phyloP scores from a whole-genome alignment of 257 asterid species.

The Schizonepeta tenuifolia region DNA sequence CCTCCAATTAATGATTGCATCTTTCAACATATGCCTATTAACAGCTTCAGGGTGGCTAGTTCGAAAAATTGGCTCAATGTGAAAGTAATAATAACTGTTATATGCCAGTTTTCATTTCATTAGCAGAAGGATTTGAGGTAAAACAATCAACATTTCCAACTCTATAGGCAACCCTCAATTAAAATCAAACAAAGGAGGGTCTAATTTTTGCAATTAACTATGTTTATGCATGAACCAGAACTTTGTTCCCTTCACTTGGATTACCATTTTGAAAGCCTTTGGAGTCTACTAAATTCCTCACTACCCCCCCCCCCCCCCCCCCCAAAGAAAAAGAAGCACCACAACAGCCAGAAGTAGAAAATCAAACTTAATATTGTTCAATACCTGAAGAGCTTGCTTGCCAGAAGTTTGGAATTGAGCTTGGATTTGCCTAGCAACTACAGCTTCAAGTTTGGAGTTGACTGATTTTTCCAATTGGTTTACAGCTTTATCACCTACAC shows the following conservation, averaged over 20 bases:
- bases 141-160: not conserved
- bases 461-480: constrained; percentile 90
- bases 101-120: not conserved
- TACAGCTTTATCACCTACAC: constrained; percentile 91
- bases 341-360: not conserved
- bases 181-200: not conserved
- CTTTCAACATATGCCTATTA: not conserved
- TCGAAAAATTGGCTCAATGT: constrained; percentile 3
- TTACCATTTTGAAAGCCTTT: not conserved
- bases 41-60: not conserved
- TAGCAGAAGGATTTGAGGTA: not conserved
- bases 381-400: constrained; percentile 95
- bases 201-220: not conserved
- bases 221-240: not conserved
- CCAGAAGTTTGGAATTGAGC: constrained; percentile 94
- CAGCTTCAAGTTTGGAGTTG: constrained; percentile 79
- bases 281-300: not conserved
- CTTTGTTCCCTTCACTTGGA: not conserved
- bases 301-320: not conserved
- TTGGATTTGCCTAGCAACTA: constrained; percentile 86
- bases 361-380: constrained; percentile 5
- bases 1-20: not conserved
- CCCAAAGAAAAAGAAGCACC: not conserved
- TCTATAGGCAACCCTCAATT: not conserved
- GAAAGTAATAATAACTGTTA: not conserved